These are phyloP conservation scores for Chalaropsis ovoidea DNA, from an alignment of 2,329 filamentous ascomycete genomes.

Conservation along the genomic window DNA sequence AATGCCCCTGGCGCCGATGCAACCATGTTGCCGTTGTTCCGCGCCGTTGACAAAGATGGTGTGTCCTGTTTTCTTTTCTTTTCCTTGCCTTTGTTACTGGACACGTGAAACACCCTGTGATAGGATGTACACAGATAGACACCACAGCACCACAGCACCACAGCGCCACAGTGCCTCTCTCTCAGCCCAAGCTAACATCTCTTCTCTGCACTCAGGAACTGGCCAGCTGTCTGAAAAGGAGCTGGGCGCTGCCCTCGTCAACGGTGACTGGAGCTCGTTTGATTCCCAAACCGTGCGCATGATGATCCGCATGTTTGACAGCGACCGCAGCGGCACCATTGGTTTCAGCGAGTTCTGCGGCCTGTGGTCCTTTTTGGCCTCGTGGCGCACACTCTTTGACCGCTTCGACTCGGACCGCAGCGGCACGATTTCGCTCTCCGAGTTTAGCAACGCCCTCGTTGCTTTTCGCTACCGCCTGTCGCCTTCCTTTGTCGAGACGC, in stretches of 20 bases:
- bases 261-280: constrained; percentile 91
- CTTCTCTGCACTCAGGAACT: constrained; percentile 41
- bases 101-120: not conserved
- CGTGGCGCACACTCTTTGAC: constrained; percentile 91
- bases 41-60: constrained; percentile 81
- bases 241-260: constrained; percentile 81
- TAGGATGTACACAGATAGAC: not conserved
- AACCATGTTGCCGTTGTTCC: constrained; percentile 75
- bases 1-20: constrained; percentile 48
- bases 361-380: constrained; percentile 88
- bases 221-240: constrained; percentile 79
- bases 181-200: not conserved
- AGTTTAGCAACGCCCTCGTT: constrained; percentile 83
- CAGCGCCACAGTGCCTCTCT: not conserved
- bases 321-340: constrained; percentile 76
- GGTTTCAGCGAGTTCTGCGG: constrained; percentile 94
- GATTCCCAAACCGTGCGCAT: constrained; percentile 89
- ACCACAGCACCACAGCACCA: not conserved
- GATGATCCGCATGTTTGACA: constrained; percentile 99
- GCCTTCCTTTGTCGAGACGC: constrained; percentile 66
- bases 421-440: constrained; percentile 73
- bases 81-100: not conserved
- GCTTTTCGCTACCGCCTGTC: constrained; percentile 90
- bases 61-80: constrained; percentile 29
- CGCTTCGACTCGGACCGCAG: constrained; percentile 81